Evolutionary conservation across 2,329 filamentous ascomycete species (phyloP).

Genomic region (Penicillium fuscoglaucum): DNA sequence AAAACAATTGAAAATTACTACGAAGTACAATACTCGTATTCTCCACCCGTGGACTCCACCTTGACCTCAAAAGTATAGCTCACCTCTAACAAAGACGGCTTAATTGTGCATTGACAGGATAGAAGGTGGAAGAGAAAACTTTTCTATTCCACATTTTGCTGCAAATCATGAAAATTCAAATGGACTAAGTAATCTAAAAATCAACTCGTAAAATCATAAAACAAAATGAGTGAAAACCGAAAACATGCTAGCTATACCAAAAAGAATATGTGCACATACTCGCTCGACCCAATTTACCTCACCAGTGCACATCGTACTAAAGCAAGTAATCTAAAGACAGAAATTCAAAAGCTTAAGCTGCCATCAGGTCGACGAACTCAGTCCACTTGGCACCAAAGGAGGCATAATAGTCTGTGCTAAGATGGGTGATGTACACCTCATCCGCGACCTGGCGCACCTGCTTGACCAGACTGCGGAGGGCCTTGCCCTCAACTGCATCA

Average conservation of each 20-base stretch:
- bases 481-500: constrained; percentile 29
- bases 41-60: not conserved
- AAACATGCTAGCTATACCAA: not conserved
- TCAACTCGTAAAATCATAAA: not conserved
- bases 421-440: constrained; percentile 44
- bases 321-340: not conserved
- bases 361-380: constrained; percentile 41
- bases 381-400: constrained; percentile 41
- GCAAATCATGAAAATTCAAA: not conserved
- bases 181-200: not conserved
- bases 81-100: not conserved
- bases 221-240: not conserved
- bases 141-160: not conserved
- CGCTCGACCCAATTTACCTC: constrained; percentile 2
- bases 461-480: constrained; percentile 37
- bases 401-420: constrained; percentile 43
- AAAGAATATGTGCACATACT: not conserved
- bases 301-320: not conserved
- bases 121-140: not conserved
- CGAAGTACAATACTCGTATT: not conserved
- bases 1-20: not conserved
- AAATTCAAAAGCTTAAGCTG: constrained; percentile 10
- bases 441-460: constrained; percentile 38
- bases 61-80: not conserved
- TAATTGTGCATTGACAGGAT: not conserved